Evolutionary conservation across 2,329 filamentous ascomycete species (phyloP).

Genomic region (Beauveria australis): DNA sequence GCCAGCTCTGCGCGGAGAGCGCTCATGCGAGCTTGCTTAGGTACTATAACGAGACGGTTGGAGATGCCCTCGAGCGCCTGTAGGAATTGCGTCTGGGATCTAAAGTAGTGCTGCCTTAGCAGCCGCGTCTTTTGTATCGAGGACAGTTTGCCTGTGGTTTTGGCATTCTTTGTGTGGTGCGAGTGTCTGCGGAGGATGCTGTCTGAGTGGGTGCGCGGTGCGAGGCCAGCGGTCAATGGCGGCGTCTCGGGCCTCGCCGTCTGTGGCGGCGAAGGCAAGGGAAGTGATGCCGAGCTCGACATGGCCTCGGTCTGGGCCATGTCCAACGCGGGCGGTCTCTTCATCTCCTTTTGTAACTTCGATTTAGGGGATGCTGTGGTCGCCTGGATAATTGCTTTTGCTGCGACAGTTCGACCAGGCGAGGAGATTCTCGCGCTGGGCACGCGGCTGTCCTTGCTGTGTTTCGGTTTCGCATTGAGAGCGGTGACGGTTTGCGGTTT

Average conservation of each 20-base stretch:
- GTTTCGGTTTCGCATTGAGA: constrained; percentile 41
- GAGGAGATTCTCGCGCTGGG: constrained; percentile 28
- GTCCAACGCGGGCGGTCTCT: constrained; percentile 42
- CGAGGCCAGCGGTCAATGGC: constrained; percentile 41
- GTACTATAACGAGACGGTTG: constrained; percentile 73
- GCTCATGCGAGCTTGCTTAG: constrained; percentile 72
- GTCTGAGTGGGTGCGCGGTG: constrained; percentile 35
- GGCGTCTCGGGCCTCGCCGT: constrained; percentile 49
- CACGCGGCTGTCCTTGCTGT: constrained; percentile 38
- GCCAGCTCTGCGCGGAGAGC: constrained; percentile 74
- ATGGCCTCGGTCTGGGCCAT: constrained; percentile 49
- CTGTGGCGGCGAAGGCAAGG: constrained; percentile 49
- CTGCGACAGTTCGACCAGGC: constrained; percentile 19
- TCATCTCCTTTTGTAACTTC: constrained; percentile 26
- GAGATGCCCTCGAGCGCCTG: constrained; percentile 77
- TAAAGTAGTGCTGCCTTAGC: constrained; percentile 73
- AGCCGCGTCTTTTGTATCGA: constrained; percentile 60
- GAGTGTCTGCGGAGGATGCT: constrained; percentile 51
- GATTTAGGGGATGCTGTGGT: constrained; percentile 18
- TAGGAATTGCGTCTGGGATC: constrained; percentile 72
- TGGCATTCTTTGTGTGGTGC: constrained; percentile 47
- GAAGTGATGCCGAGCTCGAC: constrained; percentile 60
- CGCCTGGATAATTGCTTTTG: constrained; percentile 10
- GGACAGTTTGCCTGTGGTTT: constrained; percentile 55
- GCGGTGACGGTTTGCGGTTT: constrained; percentile 61